phyloP scores from a whole-genome alignment of 768 basidiomycete species.

The Asterophora parasitica region DNA sequence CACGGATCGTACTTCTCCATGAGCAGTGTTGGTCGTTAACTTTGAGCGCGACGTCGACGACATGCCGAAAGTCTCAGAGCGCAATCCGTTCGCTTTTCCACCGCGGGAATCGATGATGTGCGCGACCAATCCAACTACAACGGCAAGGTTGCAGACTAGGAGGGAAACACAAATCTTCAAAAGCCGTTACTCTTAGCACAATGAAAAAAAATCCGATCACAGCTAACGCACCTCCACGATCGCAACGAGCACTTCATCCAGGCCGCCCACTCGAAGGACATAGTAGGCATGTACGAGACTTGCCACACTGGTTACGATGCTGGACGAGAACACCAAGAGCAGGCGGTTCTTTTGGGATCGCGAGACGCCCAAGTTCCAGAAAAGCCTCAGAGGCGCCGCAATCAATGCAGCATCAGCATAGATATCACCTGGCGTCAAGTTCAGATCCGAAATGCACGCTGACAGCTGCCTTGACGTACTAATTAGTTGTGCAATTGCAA shows the following conservation, averaged over 20 bases:
- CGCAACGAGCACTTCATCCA: constrained; percentile 23
- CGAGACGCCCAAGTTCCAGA: constrained; percentile 31
- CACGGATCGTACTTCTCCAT: neutral
- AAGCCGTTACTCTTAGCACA: neutral
- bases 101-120: constrained; percentile 1
- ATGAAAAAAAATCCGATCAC: too few species aligned
- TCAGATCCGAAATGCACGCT: neutral
- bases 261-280: constrained; percentile 21
- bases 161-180: constrained; percentile 31
- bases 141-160: constrained; percentile 38
- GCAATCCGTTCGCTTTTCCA: neutral
- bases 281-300: constrained; percentile 32
- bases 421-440: constrained; percentile 31
- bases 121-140: constrained; percentile 23
- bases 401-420: constrained; percentile 39
- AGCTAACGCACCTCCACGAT: constrained; percentile 37
- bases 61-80: constrained; percentile 1
- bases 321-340: constrained; percentile 40
- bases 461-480: constrained; percentile 29
- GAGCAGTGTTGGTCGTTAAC: neutral
- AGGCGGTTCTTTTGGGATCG: constrained; percentile 30
- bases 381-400: constrained; percentile 34
- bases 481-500: constrained; percentile 41
- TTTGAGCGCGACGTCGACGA: neutral
- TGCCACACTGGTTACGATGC: constrained; percentile 32